These are phyloP conservation scores for Aureobasidium sp. DNA, from an alignment of 2,329 filamentous ascomycete species.

Conservation along the genomic window DNA sequence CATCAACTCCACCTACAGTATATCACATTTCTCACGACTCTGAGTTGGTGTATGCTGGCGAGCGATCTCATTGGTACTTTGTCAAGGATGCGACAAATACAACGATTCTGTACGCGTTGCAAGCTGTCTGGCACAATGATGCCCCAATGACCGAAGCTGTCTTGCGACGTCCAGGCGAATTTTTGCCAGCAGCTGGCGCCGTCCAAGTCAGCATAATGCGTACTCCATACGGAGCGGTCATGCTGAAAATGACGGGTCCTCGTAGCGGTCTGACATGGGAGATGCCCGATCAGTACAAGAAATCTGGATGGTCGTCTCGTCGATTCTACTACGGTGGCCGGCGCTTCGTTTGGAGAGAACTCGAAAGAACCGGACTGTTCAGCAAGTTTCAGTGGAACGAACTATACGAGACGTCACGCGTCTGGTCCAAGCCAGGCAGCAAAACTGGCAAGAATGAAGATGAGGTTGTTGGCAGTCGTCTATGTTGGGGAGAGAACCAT, in stretches of 20 bases:
- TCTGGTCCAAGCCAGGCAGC: background rate
- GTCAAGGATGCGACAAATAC: background rate
- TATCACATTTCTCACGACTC: background rate
- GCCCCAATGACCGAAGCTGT: background rate
- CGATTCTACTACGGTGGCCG: background rate
- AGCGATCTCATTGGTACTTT: background rate
- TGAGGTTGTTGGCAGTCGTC: background rate
- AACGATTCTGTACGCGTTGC: background rate
- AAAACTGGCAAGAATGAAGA: background rate
- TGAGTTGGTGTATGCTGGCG: background rate
- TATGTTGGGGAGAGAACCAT: background rate
- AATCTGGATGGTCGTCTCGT: background rate
- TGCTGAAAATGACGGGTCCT: background rate
- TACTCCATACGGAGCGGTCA: background rate
- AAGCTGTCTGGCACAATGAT: background rate
- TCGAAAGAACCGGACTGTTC: background rate
- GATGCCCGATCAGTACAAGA: background rate
- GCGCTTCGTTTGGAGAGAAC: background rate
- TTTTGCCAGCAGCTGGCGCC: background rate
- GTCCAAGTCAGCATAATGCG: background rate
- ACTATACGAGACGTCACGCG: background rate
- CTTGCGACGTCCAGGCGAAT: background rate
- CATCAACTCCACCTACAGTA: background rate
- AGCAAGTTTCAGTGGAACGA: background rate
- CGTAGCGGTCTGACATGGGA: background rate